Percentiles rank a stretch among this genome's conserved stretches.
phyloP scores from a whole-genome alignment of 192 early-diverging fungal genomes.

The Chytriomyces sp. region DNA sequence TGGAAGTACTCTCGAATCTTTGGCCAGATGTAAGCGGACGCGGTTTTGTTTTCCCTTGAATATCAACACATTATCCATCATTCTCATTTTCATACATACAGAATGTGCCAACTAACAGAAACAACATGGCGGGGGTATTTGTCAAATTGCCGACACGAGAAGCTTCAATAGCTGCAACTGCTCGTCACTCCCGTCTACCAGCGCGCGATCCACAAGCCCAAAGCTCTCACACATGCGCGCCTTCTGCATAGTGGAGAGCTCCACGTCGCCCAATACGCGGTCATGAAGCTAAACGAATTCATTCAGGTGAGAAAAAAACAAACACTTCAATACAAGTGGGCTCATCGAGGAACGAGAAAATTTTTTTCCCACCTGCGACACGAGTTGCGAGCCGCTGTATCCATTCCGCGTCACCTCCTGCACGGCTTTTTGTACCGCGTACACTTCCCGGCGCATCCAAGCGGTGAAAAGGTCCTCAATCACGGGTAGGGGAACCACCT shows the following conservation, averaged over 20 bases:
- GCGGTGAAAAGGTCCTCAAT: constrained; percentile 63
- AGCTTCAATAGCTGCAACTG: constrained; percentile 75
- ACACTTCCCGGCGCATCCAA: constrained; percentile 53
- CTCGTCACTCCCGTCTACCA: constrained; percentile 90
- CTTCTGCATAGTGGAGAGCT: constrained; percentile 72
- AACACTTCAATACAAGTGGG: constrained; percentile 25
- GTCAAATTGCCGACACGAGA: constrained; percentile 6
- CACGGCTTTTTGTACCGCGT: constrained; percentile 54
- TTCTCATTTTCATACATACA: too few species aligned
- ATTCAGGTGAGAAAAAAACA: neutral
- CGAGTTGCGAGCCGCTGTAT: constrained; percentile 72
- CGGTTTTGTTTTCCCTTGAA: too few species aligned
- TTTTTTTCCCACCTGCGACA: constrained; percentile 62
- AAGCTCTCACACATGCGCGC: constrained; percentile 67
- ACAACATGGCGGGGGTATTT: too few species aligned
- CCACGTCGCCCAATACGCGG: constrained; percentile 60
- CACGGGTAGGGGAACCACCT: constrained; percentile 67
- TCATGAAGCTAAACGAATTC: constrained; percentile 59
- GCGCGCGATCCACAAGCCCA: constrained; percentile 68
- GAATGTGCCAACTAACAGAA: too few species aligned
- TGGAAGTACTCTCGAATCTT: too few species aligned
- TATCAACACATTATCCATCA: too few species aligned
- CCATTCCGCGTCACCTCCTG: constrained; percentile 67
- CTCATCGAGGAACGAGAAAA: too few species aligned
- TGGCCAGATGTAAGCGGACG: too few species aligned